A percentile compares a stretch with the other conserved stretches of the same genome.
Evolutionary conservation across 1,284 basidiomycete genomes (phyloP).

Genomic region (Schizophyllum amplum): DNA sequence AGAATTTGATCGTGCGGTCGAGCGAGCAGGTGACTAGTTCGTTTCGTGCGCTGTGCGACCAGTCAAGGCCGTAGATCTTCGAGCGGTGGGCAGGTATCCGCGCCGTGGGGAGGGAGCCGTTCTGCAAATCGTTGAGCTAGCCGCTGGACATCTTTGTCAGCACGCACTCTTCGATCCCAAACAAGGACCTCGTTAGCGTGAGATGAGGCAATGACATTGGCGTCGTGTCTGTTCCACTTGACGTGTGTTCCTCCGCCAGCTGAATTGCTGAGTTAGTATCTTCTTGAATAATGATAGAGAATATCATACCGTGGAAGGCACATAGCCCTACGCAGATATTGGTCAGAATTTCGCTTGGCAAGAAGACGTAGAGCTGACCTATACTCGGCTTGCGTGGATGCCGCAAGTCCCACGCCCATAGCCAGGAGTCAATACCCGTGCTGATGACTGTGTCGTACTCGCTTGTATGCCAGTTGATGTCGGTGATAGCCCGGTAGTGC

Average conservation of each 20-base stretch:
- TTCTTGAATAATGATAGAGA: not conserved
- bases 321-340: too few relatives aligned
- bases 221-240: constrained; percentile 88
- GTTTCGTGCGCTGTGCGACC: constrained; percentile 69
- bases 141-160: not conserved
- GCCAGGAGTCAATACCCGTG: constrained; percentile 74
- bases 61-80: constrained; percentile 95
- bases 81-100: constrained; percentile 74
- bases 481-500: constrained; percentile 89
- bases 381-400: constrained; percentile 56
- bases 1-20: constrained; percentile 87
- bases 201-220: constrained; percentile 80
- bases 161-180: constrained; percentile 75
- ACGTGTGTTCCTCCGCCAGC: constrained; percentile 86
- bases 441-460: constrained; percentile 74
- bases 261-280: not conserved
- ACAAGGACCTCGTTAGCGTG: constrained; percentile 79
- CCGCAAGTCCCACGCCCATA: constrained; percentile 86
- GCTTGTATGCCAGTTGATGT: constrained; percentile 91
- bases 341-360: too few relatives aligned
- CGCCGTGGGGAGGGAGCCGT: constrained; percentile 80
- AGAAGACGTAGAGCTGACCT: too few relatives aligned
- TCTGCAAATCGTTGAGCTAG: constrained; percentile 38
- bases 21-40: constrained; percentile 88
- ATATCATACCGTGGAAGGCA: constrained; percentile 59